Percentiles rank a stretch among this genome's conserved stretches.
phyloP scores from a whole-genome alignment of 805 yeast genomes.

The Candida awuae region DNA sequence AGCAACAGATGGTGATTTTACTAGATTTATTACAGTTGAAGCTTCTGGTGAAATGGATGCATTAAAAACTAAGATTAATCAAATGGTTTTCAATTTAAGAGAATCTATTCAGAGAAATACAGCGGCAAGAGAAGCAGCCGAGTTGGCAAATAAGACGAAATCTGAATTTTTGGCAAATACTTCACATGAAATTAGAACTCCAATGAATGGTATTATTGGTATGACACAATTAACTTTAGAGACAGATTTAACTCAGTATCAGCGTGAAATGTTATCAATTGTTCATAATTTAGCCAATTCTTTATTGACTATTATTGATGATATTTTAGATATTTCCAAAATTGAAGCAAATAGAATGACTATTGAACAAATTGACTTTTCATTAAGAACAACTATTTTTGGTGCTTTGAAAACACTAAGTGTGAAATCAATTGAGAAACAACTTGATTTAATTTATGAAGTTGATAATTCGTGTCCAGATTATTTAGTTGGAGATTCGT shows the following conservation, averaged over 20 bases:
- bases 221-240: constrained; percentile 87
- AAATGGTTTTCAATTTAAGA: constrained; percentile 78
- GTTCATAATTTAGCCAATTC: constrained; percentile 86
- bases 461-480: constrained; percentile 87
- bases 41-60: constrained; percentile 89
- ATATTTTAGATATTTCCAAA: constrained; percentile 84
- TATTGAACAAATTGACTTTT: constrained; percentile 80
- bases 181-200: constrained; percentile 84
- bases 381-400: constrained; percentile 78
- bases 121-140: constrained; percentile 92
- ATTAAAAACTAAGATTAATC: constrained; percentile 55
- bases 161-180: constrained; percentile 86
- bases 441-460: constrained; percentile 68
- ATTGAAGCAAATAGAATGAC: constrained; percentile 93
- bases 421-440: constrained; percentile 83
- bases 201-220: constrained; percentile 88
- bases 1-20: constrained; percentile 89
- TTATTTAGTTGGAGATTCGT: constrained; percentile 79
- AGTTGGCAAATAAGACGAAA: constrained; percentile 79
- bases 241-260: constrained; percentile 84
- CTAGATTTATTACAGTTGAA: constrained; percentile 83
- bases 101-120: constrained; percentile 88
- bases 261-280: constrained; percentile 83
- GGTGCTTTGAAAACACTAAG: constrained; percentile 87
- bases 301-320: constrained; percentile 78